Percentiles rank a stretch among this genome's conserved stretches.
These are phyloP conservation scores for Apiospora malaysiana DNA, from an alignment of 2,329 filamentous ascomycete species.

Conservation along the genomic window DNA sequence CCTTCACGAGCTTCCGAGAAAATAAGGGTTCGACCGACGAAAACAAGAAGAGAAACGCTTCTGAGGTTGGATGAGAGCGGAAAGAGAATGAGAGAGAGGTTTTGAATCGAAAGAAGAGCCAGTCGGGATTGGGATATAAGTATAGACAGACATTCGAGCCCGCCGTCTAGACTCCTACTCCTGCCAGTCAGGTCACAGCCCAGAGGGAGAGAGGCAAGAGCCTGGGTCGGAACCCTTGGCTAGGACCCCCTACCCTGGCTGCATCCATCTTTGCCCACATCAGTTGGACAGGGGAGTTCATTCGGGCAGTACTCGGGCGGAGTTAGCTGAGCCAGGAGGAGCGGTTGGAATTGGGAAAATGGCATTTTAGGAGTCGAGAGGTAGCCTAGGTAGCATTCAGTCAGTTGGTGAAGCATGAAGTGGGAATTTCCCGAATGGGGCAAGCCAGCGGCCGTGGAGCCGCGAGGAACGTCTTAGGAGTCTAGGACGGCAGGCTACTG, in stretches of 20 bases:
- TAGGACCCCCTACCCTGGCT: not conserved
- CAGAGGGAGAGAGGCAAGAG: too few relatives aligned
- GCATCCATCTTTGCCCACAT: not conserved
- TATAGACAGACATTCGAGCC: not conserved
- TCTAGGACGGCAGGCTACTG: too few relatives aligned
- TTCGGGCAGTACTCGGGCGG: not conserved
- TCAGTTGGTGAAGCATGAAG: slow-evolving; percentile 21
- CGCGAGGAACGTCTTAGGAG: too few relatives aligned
- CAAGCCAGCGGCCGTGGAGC: slow-evolving; percentile 4
- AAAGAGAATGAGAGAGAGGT: not conserved
- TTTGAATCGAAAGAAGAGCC: not conserved
- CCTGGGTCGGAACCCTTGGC: not conserved
- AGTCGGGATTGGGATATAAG: not conserved
- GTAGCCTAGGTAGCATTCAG: not conserved
- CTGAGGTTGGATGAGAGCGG: slow-evolving; percentile 14
- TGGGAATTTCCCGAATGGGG: slow-evolving; percentile 9
- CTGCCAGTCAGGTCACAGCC: not conserved
- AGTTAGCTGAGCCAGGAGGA: slow-evolving; percentile 17
- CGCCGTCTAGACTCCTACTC: not conserved
- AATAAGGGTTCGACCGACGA: slow-evolving; percentile 19
- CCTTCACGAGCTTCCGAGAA: slow-evolving; percentile 19
- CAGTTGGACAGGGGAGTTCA: too few relatives aligned
- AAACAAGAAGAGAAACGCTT: slow-evolving; percentile 23
- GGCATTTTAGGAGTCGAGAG: not conserved
- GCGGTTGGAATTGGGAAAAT: not conserved